phyloP scores from a whole-genome alignment of 2,329 filamentous ascomycete genomes.

The Aspergillus ustus region DNA sequence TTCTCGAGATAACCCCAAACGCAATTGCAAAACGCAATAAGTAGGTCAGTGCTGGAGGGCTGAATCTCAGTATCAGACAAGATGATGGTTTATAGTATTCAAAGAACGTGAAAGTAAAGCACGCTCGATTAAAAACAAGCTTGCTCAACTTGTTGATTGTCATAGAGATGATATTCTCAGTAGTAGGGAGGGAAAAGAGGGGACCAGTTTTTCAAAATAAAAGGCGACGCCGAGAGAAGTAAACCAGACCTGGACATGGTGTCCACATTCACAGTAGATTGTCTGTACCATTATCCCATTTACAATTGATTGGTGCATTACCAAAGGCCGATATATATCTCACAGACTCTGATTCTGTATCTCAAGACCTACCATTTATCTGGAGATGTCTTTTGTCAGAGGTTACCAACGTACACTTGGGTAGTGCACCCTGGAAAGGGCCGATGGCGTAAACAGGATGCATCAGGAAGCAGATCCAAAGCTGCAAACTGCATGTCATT shows the following conservation, averaged over 20 bases:
- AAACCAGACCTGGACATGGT: not conserved
- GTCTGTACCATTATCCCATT: not conserved
- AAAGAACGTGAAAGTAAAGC: not conserved
- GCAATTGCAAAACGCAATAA: not conserved
- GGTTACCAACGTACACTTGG: not conserved
- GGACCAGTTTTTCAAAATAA: not conserved
- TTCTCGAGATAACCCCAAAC: not conserved
- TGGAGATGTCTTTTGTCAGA: not conserved
- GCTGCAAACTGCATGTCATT: not conserved
- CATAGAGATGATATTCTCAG: not conserved
- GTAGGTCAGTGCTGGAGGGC: not conserved
- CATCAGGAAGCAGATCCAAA: not conserved
- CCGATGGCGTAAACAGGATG: not conserved
- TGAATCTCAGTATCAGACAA: not conserved
- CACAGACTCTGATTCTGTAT: not conserved
- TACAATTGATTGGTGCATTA: not conserved
- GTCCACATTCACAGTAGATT: not conserved
- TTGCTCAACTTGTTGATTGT: not conserved
- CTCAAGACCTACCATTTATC: not conserved
- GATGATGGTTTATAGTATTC: not conserved
- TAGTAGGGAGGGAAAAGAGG: not conserved
- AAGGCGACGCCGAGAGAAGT: slow-evolving; percentile 4
- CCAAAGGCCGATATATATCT: not conserved
- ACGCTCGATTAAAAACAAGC: slow-evolving; percentile 8
- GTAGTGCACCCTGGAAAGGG: not conserved